phyloP scores from a whole-genome alignment of 164 flowering plant species.

The Tetrastigma voinierianum region DNA sequence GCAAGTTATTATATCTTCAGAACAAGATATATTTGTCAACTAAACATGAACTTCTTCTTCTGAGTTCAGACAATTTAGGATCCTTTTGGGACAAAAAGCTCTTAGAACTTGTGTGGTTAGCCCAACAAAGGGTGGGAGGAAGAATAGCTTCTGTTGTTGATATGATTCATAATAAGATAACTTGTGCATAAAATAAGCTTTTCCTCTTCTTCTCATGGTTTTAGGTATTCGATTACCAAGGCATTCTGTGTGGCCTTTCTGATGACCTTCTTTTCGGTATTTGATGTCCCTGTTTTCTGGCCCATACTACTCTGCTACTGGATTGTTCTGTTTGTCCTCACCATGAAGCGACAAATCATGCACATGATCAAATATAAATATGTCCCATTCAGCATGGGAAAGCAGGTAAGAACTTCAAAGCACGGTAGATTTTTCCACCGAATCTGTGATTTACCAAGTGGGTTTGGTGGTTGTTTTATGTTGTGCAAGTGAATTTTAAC shows the following conservation, averaged over 20 bases:
- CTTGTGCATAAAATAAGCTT: no score
- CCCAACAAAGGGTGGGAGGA: no score
- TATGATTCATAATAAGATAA: no score
- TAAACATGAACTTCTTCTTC: no score
- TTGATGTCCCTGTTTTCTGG: constrained; percentile 86
- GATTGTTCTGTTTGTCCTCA: constrained; percentile 69
- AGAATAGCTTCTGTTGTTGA: no score
- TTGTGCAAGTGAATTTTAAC: background rate
- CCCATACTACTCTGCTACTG: constrained; percentile 73
- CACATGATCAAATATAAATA: constrained; percentile 81
- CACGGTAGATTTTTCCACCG: background rate
- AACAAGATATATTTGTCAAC: no score
- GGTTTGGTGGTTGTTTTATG: background rate
- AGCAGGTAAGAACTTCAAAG: constrained; percentile 48
- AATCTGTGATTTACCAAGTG: background rate
- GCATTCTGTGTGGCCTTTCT: constrained; percentile 68
- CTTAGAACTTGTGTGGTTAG: no score
- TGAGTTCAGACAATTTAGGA: no score
- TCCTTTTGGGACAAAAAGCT: no score
- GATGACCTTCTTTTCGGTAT: constrained; percentile 73
- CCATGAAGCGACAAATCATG: constrained; percentile 79
- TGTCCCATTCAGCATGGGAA: constrained; percentile 66
- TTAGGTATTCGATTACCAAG: constrained; percentile 74
- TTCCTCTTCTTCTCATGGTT: constrained; percentile 2
- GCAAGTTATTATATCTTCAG: no score